phyloP scores from a whole-genome alignment of 192 early-diverging fungal species.

The Jimgerdemannia flammicorona region DNA sequence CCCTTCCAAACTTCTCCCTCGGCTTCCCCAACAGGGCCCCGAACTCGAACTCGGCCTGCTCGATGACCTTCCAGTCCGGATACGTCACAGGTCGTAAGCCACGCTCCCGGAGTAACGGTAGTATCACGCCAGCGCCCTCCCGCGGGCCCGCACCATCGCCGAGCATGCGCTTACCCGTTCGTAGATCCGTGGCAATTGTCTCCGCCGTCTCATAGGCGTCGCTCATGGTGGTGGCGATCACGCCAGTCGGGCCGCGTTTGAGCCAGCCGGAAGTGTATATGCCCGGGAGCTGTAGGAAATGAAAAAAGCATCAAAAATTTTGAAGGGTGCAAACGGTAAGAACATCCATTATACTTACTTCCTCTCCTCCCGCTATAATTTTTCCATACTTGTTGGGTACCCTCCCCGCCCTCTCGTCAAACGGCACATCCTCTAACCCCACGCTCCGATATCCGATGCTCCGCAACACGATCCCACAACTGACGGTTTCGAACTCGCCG shows the following conservation, averaged over 20 bases:
- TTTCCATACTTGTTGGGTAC: constrained; percentile 85
- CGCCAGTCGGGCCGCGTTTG: constrained; percentile 91
- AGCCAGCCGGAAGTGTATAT: constrained; percentile 93
- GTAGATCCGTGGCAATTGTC: constrained; percentile 60
- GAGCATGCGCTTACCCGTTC: constrained; percentile 39
- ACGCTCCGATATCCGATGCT: constrained; percentile 88
- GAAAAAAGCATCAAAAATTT: constrained; percentile 1
- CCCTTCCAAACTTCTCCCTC: constrained; percentile 71
- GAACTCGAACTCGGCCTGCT: constrained; percentile 61
- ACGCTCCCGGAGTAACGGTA: constrained; percentile 29
- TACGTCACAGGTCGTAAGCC: constrained; percentile 56
- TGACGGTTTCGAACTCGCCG: constrained; percentile 46
- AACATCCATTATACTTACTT: constrained; percentile 1
- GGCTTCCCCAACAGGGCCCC: constrained; percentile 70
- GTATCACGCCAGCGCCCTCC: constrained; percentile 21
- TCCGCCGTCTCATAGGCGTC: constrained; percentile 91
- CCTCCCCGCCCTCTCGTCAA: constrained; percentile 59
- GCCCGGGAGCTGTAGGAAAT: constrained; percentile 45
- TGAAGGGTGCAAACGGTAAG: not conserved
- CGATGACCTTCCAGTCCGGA: constrained; percentile 80
- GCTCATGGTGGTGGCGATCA: constrained; percentile 92
- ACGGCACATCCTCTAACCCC: constrained; percentile 68
- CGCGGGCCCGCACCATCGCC: constrained; percentile 4
- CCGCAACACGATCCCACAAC: constrained; percentile 67
- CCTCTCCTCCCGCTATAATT: constrained; percentile 11